Conservation (phyloP, 148 eudicot species). For the Gaultheria prostrata region DNA sequence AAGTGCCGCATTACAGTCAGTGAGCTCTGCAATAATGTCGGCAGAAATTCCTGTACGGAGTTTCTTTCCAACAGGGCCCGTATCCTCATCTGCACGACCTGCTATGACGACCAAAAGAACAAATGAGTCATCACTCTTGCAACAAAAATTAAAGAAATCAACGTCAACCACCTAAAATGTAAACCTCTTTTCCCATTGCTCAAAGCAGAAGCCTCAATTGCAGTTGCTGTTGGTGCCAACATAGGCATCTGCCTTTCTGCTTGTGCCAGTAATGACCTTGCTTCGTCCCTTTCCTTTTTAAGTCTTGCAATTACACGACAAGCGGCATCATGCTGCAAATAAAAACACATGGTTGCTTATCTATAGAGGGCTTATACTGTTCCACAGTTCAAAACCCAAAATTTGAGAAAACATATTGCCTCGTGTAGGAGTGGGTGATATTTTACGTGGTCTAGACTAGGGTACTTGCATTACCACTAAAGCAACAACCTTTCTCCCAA, state of each 20-base stretch:
- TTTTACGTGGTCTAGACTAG: background rate
- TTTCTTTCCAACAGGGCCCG: constrained; percentile 65
- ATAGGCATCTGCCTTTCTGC: constrained; percentile 79
- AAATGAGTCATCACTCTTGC: constrained; percentile 7
- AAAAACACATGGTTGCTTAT: background rate
- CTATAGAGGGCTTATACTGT: background rate
- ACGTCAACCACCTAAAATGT: constrained; percentile 3
- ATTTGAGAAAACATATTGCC: background rate
- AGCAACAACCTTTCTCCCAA: background rate
- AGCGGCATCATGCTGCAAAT: constrained; percentile 95
- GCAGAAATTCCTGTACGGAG: constrained; percentile 67
- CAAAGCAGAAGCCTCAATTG: constrained; percentile 48
- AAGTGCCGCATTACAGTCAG: constrained; percentile 84
- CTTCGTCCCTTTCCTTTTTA: constrained; percentile 94
- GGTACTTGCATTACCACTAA: too few relatives aligned
- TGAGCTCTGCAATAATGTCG: constrained; percentile 65
- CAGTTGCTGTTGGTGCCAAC: constrained; percentile 36
- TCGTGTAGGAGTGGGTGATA: background rate
- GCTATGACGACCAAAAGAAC: constrained; percentile 17
- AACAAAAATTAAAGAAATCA: constrained; percentile 4
- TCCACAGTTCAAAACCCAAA: background rate
- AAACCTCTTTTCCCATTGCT: constrained; percentile 96
- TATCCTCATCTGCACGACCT: constrained; percentile 66
- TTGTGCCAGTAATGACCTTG: constrained; percentile 70
- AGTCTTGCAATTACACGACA: constrained; percentile 99